Percentiles rank a stretch among this genome's conserved stretches.
Evolutionary conservation across 2,329 filamentous ascomycete species (phyloP).

Genomic region (Microsporum audouinii): DNA sequence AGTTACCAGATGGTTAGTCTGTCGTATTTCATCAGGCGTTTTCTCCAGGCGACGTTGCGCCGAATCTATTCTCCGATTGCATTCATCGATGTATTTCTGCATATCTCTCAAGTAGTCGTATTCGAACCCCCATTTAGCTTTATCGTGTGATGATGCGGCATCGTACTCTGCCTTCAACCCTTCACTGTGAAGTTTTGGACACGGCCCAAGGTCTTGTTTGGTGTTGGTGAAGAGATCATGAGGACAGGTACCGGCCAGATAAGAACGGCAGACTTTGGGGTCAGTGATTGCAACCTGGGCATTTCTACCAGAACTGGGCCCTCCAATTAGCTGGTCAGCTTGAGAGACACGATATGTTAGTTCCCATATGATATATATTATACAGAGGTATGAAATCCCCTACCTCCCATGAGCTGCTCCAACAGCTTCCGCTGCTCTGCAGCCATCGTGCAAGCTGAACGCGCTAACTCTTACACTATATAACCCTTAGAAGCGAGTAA

Average conservation of each 20-base stretch:
- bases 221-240: slow-evolving; percentile 99
- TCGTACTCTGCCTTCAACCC: slow-evolving; percentile 83
- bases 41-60: slow-evolving; percentile 88
- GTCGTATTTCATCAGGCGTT: slow-evolving; percentile 91
- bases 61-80: slow-evolving; percentile 82
- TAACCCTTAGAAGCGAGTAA: neutral
- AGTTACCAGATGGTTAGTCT: slow-evolving; percentile 70
- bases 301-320: slow-evolving; percentile 58
- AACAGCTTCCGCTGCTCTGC: slow-evolving; percentile 97
- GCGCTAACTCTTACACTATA: neutral
- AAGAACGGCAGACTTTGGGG: slow-evolving; percentile 87
- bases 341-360: slow-evolving; percentile 18
- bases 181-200: slow-evolving; percentile 79
- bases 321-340: slow-evolving; percentile 63
- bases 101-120: slow-evolving; percentile 95
- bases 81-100: slow-evolving; percentile 93
- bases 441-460: slow-evolving; percentile 53
- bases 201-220: slow-evolving; percentile 89
- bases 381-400: slow-evolving; percentile 4
- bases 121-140: slow-evolving; percentile 75
- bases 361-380: too few species aligned
- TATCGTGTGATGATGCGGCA: slow-evolving; percentile 56
- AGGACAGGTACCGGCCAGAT: slow-evolving; percentile 84
- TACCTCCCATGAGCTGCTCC: slow-evolving; percentile 69
- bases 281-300: slow-evolving; percentile 81